Conservation (phyloP, 2,329 filamentous ascomycete genomes). For the Myriosclerotinia curreyana region DNA sequence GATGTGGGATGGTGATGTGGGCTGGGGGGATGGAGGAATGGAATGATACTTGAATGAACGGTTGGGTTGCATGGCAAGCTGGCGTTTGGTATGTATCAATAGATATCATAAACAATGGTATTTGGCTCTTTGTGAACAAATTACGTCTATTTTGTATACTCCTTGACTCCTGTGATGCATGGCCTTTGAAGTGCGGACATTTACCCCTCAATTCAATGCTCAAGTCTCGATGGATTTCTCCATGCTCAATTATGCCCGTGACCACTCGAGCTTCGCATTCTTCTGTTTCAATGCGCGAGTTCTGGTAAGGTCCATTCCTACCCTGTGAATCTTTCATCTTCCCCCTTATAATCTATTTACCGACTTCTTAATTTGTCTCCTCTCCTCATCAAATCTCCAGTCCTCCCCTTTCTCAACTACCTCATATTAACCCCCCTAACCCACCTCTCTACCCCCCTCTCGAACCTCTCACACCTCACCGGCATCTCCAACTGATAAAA, state of each 20-base stretch:
- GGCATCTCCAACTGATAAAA: slow-evolving; percentile 99
- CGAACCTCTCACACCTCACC: slow-evolving; percentile 90
- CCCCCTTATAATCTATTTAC: background rate
- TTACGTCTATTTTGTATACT: slow-evolving; percentile 9
- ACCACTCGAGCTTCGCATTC: too few relatives aligned
- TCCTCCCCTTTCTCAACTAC: slow-evolving; percentile 1
- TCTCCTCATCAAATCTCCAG: background rate
- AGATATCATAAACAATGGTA: slow-evolving; percentile 33
- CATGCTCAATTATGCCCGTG: slow-evolving; percentile 11
- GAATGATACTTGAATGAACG: slow-evolving; percentile 69
- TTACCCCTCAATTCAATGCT: background rate
- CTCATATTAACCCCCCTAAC: slow-evolving; percentile 66
- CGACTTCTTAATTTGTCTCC: background rate
- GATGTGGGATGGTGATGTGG: slow-evolving; percentile 42
- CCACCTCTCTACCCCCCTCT: slow-evolving; percentile 78
- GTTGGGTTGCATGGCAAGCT: slow-evolving; percentile 35
- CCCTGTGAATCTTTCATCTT: background rate
- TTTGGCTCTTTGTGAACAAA: slow-evolving; percentile 24
- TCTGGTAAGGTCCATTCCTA: background rate
- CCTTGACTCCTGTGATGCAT: slow-evolving; percentile 16
- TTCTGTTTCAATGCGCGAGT: background rate
- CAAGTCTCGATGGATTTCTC: background rate
- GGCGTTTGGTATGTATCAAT: slow-evolving; percentile 41
- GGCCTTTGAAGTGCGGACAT: background rate
- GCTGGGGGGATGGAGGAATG: slow-evolving; percentile 71